These are phyloP conservation scores for Cryptococcus maquisensis DNA, from an alignment of 1,284 basidiomycete species.

Conservation along the genomic window DNA sequence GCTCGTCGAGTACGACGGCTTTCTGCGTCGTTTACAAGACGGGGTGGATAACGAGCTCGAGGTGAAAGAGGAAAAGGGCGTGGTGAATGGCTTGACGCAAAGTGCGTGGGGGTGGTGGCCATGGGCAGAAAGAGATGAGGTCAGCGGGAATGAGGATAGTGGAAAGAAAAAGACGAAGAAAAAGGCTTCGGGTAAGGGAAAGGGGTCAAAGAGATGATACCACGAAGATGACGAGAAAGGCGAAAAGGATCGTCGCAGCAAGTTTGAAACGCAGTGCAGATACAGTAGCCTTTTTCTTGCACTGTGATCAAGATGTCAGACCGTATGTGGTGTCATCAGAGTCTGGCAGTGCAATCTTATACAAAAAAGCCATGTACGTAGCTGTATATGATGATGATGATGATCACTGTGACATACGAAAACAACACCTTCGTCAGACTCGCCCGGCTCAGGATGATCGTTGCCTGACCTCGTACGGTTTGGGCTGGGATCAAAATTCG, in stretches of 20 bases:
- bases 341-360: no score
- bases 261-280: no score
- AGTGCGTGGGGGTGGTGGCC: neutral
- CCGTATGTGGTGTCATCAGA: no score
- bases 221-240: no score
- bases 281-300: no score
- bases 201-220: no score
- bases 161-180: neutral
- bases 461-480: neutral
- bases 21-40: neutral
- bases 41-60: slow-evolving; percentile 1
- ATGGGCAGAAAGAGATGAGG: neutral
- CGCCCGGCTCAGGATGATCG: neutral
- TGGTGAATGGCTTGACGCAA: neutral
- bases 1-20: slow-evolving; percentile 2
- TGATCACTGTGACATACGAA: neutral
- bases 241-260: no score
- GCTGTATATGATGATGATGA: neutral
- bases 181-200: neutral
- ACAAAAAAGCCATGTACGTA: neutral
- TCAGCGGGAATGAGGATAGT: neutral
- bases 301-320: no score
- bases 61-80: neutral
- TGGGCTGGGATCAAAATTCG: neutral
- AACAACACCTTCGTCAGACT: neutral